Conservation (phyloP, 2,329 filamentous ascomycete genomes). For the Fusarium pseudonygamai region DNA sequence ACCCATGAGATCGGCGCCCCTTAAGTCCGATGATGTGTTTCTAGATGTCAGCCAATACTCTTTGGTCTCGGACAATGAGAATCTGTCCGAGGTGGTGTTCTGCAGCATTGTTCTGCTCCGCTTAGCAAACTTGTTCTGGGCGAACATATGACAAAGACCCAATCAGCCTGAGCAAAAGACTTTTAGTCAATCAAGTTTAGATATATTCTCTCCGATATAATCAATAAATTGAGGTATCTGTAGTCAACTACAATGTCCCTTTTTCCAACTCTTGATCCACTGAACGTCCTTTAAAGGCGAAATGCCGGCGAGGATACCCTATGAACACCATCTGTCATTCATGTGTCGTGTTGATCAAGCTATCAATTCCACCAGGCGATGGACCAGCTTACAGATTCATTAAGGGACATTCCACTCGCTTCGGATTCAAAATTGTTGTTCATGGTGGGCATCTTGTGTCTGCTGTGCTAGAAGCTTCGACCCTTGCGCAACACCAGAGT, state of each 20-base stretch:
- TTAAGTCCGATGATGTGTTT: neutral
- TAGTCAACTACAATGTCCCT: rapidly evolving
- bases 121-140: neutral
- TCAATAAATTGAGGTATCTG: rapidly evolving
- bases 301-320: neutral
- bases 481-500: neutral
- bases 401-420: rapidly evolving
- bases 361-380: too few species aligned
- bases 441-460: neutral
- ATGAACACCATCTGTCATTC: neutral
- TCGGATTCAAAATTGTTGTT: rapidly evolving
- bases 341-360: neutral
- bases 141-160: too few species aligned
- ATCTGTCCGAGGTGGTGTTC: neutral
- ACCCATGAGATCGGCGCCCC: neutral
- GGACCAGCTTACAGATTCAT: too few species aligned
- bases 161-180: too few species aligned
- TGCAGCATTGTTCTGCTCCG: neutral
- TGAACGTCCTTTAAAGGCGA: rapidly evolving
- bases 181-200: too few species aligned
- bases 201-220: rapidly evolving
- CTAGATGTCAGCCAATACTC: neutral
- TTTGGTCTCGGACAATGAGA: neutral
- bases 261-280: rapidly evolving
- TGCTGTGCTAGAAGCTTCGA: rapidly evolving